These are phyloP conservation scores for Cudoniella acicularis DNA, from an alignment of 495 filamentous ascomycete species.

Conservation along the genomic window DNA sequence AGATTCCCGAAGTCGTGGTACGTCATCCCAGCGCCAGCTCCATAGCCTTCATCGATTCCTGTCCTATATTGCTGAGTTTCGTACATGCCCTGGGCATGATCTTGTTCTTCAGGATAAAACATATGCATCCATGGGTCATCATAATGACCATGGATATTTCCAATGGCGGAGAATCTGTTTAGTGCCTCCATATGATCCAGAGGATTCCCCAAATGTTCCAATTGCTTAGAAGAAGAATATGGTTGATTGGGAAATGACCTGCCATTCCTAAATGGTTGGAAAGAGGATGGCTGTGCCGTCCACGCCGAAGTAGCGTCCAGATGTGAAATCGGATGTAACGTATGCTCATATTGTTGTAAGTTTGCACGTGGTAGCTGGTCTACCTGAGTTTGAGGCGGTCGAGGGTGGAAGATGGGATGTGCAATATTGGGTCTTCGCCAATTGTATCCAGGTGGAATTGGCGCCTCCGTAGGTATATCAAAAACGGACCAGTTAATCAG, in stretches of 20 bases:
- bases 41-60: no score
- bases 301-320: neutral
- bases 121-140: constrained; percentile 18
- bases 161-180: constrained; percentile 11
- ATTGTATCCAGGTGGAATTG: constrained; percentile 21
- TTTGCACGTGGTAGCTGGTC: neutral
- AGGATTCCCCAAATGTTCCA: constrained; percentile 4
- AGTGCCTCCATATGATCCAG: constrained; percentile 10
- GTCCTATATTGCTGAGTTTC: no score
- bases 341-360: constrained; percentile 1
- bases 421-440: neutral
- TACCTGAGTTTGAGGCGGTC: neutral
- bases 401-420: neutral
- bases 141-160: constrained; percentile 14
- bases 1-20: no score
- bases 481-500: constrained; percentile 22
- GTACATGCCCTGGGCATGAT: no score
- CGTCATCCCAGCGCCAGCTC: no score
- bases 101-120: neutral
- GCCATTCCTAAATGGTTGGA: no score
- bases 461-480: constrained; percentile 13
- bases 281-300: neutral
- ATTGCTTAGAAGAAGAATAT: neutral
- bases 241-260: neutral
- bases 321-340: neutral